Percentiles rank a stretch among this genome's conserved stretches.
These are phyloP conservation scores for Aspergillus sp. DNA, from an alignment of 2,329 filamentous ascomycete species.

Conservation along the genomic window DNA sequence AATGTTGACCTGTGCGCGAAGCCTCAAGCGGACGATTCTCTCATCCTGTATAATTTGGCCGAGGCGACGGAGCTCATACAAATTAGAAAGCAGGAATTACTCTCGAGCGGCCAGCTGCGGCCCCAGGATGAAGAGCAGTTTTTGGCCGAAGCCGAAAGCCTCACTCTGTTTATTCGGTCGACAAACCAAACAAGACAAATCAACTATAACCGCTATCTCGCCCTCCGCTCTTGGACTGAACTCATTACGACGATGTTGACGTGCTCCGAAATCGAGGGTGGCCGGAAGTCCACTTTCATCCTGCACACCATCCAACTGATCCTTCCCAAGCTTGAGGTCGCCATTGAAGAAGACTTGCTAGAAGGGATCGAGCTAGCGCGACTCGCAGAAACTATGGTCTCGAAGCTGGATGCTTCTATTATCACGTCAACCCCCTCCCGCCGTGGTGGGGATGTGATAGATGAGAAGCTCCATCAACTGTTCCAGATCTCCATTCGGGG, in stretches of 20 bases:
- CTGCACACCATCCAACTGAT: slow-evolving; percentile 84
- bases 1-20: slow-evolving; percentile 65
- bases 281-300: slow-evolving; percentile 71
- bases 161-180: slow-evolving; percentile 38
- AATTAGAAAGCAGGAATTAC: slow-evolving; percentile 46
- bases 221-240: slow-evolving; percentile 80
- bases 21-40: slow-evolving; percentile 52
- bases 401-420: slow-evolving; percentile 37
- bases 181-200: slow-evolving; percentile 40
- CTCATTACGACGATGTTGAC: slow-evolving; percentile 80
- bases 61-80: slow-evolving; percentile 70
- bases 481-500: slow-evolving; percentile 84
- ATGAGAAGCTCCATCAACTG: slow-evolving; percentile 85
- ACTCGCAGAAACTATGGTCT: slow-evolving; percentile 66
- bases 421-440: slow-evolving; percentile 41
- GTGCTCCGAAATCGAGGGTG: slow-evolving; percentile 73
- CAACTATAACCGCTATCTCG: slow-evolving; percentile 54
- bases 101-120: slow-evolving; percentile 44
- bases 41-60: slow-evolving; percentile 63
- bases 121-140: slow-evolving; percentile 42
- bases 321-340: slow-evolving; percentile 79
- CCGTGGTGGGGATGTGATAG: slow-evolving; percentile 65
- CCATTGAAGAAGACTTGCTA: slow-evolving; percentile 64
- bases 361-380: slow-evolving; percentile 74
- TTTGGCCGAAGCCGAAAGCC: slow-evolving; percentile 34